phyloP scores from a whole-genome alignment of 106 monocot genomes.

The Phalaenopsis aphrodite region DNA sequence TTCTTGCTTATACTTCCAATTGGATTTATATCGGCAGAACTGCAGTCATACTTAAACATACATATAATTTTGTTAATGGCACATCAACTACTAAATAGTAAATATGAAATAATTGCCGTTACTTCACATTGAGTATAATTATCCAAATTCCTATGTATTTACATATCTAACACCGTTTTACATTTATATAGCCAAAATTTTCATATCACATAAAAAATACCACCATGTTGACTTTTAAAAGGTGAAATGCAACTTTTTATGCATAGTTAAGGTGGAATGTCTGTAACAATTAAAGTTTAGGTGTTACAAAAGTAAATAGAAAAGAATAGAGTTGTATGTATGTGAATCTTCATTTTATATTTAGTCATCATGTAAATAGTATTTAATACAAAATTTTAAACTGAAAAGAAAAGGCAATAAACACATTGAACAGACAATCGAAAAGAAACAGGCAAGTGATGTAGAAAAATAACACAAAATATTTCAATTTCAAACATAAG shows the following conservation, averaged over 20 bases:
- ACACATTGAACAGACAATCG: neutral
- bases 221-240: too few species aligned
- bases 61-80: neutral
- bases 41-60: conserved; percentile 85
- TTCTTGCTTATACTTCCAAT: conserved; percentile 97
- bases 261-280: too few species aligned
- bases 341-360: neutral
- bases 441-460: neutral
- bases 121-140: neutral
- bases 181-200: too few species aligned
- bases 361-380: neutral
- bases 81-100: neutral
- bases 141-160: too few species aligned
- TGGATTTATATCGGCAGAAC: conserved; percentile 98
- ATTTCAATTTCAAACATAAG: neutral
- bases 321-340: too few species aligned
- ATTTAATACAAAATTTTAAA: neutral
- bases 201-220: too few species aligned
- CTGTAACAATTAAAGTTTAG: too few species aligned
- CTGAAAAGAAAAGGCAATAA: neutral
- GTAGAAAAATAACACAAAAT: neutral
- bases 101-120: neutral
- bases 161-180: too few species aligned
- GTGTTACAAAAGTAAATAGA: too few species aligned
- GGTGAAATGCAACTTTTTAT: too few species aligned